Base-by-base conservation (phyloP, 495 filamentous ascomycete genomes). In the Aspergillus nanangensis region DNA sequence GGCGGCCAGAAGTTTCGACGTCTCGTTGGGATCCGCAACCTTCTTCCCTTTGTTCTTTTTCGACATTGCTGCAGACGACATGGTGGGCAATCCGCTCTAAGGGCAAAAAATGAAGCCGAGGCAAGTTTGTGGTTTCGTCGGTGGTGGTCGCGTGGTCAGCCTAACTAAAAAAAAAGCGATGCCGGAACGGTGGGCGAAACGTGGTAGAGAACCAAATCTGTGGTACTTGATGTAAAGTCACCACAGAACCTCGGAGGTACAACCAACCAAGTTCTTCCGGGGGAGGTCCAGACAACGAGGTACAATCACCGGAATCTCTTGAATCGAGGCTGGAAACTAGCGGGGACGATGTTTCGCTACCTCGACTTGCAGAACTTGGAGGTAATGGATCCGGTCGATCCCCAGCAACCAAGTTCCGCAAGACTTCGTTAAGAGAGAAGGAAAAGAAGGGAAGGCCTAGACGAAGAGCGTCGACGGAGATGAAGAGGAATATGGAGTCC, bases 1-100 rank as follows among this genome's bases (percentile, higher is more conserved):
- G 22, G 90, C 88, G 21, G 88, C 85, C 38, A 98, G 77, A 45
- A 95, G 77, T 69, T 96, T 96, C 31, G 85, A 87, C 9, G 88
- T 87, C 56, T 96, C 90, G 53, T 77, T 85, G 31, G 87, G 83
- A 63, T 95, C 90, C 23, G 85, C 67, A 22, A 78, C 63, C 66
- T 88, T 88, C 71, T 77, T 89, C 84, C 51, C 79, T 77, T 74
- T 88, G 87, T 79, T 89, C 87, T 65, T 76, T 55, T 74, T 74
- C 7, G 67, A 71, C 66, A 74, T 67, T 15, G 62, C 44, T 14
- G 64, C 61, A 25, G 70, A 61, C 21, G 70, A 71, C 70, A 74
- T 74, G n/a, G 19, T 49, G 34, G 20, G 32, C 15, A n/a, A n/a
- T n/a, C n/a, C n/a, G n/a, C n/a, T n/a, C n/a, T n/a, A n/a, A n/a